Evolutionary conservation across 2,329 filamentous ascomycete genomes (phyloP), one percentile per base, ranked within the genome.

Genomic region (Nemania sp.): DNA sequence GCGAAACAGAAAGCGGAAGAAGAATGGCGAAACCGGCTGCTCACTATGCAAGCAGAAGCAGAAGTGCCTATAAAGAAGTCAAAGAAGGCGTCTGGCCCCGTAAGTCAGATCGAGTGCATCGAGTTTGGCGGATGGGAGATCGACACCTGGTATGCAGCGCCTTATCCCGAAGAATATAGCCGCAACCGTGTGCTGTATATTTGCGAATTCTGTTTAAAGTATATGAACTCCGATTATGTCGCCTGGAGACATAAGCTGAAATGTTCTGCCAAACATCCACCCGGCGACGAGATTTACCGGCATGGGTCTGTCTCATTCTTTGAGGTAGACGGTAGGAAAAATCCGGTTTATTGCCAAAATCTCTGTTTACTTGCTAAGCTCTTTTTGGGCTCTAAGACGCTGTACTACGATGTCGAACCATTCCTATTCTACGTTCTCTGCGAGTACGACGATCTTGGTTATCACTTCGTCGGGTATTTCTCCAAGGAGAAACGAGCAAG

Each of bases 151-250:
- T 98, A 99, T 81, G 95, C 96, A 32, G 96, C 96, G 45, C 97
- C 96, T 13, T 99, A 99, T 78, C 96, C 96, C 0, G 96, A 98
- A 78, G 96, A 99, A 81, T 99, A 99, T 83, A 98, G 94, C 79
- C 90, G 95, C 71, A 98, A 99, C 78, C 91, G 93, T 32, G 92
- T 97, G 43, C 87, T 99, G n/a, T 98, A 97, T 81, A 98, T 99
- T 71, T 99, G 96, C 85, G 97, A 99, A 80, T 99, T 98, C 80
- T 99, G 96, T 79, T 85, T 99, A 68, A 99, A 98, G 81, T 99
- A 99, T 82, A 98, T 99, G 94, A 97, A 97, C 80, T 98, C 96
- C 20, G 95, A 98, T 79, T 98, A 97, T 76, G 96, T 99, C 29
- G 95, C 96, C 15, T 98, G 95, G 93, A 89, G 96, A 61, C 96